Percentiles rank a stretch among this genome's conserved stretches.
phyloP scores from a whole-genome alignment of 805 yeast genomes.

The Pichia sporocuriosa region DNA sequence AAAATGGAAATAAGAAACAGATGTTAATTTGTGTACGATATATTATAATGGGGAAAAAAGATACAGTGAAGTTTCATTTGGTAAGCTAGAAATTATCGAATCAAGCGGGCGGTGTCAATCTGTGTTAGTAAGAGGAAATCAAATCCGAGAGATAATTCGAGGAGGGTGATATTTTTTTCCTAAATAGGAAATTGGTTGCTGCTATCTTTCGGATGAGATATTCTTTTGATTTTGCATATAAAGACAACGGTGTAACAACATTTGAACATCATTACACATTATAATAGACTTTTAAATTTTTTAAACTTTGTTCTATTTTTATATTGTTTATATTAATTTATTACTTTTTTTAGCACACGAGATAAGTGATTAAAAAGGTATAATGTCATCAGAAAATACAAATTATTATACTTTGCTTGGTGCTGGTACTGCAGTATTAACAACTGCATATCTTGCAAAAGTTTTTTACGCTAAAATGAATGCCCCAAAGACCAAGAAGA shows the following conservation, averaged over 20 bases:
- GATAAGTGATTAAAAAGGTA: background rate
- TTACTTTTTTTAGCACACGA: background rate
- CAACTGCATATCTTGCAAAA: slow-evolving; percentile 14
- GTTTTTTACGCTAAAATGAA: background rate
- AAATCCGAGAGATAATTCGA: background rate
- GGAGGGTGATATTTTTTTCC: slow-evolving; percentile 2
- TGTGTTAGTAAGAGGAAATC: background rate
- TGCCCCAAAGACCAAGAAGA: background rate
- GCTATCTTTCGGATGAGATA: background rate
- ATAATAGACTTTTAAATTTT: too few species aligned
- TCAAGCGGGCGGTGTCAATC: too few species aligned
- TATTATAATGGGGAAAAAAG: too few species aligned
- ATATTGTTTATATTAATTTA: too few species aligned
- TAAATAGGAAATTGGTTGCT: slow-evolving; percentile 8
- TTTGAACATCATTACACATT: too few species aligned
- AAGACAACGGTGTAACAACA: background rate
- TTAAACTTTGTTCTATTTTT: background rate
- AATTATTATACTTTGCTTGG: slow-evolving; percentile 14
- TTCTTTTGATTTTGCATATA: background rate
- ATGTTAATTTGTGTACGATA: too few species aligned
- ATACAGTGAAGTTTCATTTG: too few species aligned
- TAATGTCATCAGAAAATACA: slow-evolving; percentile 1
- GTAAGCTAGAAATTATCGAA: too few species aligned
- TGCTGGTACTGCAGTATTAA: slow-evolving; percentile 23
- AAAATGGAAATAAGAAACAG: too few species aligned